phyloP scores from a whole-genome alignment of 768 basidiomycete genomes.

The Leccinum uliginosum region DNA sequence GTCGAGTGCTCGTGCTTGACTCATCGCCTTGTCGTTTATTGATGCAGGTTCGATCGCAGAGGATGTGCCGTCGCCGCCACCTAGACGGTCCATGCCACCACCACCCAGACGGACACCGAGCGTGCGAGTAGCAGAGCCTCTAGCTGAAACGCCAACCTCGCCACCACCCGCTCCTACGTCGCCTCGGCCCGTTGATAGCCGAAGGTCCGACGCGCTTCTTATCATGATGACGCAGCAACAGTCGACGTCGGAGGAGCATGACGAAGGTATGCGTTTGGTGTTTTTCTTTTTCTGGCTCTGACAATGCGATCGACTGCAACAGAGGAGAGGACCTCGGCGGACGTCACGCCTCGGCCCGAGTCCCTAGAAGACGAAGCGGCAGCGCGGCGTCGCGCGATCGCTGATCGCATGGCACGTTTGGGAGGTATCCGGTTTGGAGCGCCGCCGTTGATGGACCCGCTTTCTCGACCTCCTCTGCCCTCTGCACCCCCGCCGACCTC shows the following conservation, averaged over 20 bases:
- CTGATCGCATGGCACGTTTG: slow-evolving; percentile 92
- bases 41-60: slow-evolving; percentile 13
- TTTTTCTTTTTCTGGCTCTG: not conserved
- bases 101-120: slow-evolving; percentile 22
- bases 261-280: slow-evolving; percentile 5
- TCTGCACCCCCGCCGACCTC: slow-evolving; percentile 35
- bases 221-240: slow-evolving; percentile 23
- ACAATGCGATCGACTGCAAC: not conserved
- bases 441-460: slow-evolving; percentile 43
- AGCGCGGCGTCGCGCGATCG: slow-evolving; percentile 64
- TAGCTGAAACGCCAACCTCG: slow-evolving; percentile 10
- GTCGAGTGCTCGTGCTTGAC: not conserved
- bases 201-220: slow-evolving; percentile 19
- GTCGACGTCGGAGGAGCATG: slow-evolving; percentile 1
- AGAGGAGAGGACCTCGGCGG: slow-evolving; percentile 12
- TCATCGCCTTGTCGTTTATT: not conserved
- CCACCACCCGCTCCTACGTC: slow-evolving; percentile 20
- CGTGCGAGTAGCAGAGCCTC: slow-evolving; percentile 5
- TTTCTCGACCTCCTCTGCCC: slow-evolving; percentile 35
- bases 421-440: slow-evolving; percentile 82
- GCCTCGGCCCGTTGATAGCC: slow-evolving; percentile 10
- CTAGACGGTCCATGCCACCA: slow-evolving; percentile 19
- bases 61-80: slow-evolving; percentile 7
- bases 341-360: slow-evolving; percentile 9
- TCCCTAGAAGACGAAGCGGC: slow-evolving; percentile 45